A percentile compares a stretch with the other conserved stretches of the same genome.
Evolutionary conservation across 495 filamentous ascomycete species (phyloP).

Genomic region (Usnea hakonensis): DNA sequence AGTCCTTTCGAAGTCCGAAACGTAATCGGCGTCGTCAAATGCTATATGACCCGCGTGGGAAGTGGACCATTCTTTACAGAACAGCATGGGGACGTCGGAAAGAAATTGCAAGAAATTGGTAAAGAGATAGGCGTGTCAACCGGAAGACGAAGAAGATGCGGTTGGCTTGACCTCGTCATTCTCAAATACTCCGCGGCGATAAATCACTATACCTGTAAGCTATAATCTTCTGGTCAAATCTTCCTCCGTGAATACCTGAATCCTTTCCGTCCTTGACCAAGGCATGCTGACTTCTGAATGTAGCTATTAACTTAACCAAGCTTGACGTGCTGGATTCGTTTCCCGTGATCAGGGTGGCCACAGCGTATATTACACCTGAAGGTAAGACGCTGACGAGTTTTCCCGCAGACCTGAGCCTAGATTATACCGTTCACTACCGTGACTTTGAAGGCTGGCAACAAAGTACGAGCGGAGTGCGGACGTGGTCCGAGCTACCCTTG

Average conservation of each 20-base stretch:
- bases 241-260: too few relatives aligned
- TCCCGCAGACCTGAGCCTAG: constrained; percentile 58
- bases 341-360: constrained; percentile 67
- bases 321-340: constrained; percentile 82
- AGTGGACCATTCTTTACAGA: constrained; percentile 79
- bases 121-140: constrained; percentile 73
- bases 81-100: constrained; percentile 47
- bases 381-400: constrained; percentile 49
- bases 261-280: too few relatives aligned
- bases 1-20: constrained; percentile 41
- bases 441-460: constrained; percentile 72
- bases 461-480: constrained; percentile 54
- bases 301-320: constrained; percentile 37
- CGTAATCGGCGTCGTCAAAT: constrained; percentile 80
- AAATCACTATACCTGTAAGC: constrained; percentile 70
- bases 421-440: constrained; percentile 55
- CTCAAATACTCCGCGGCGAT: constrained; percentile 62
- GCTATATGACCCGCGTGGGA: constrained; percentile 57
- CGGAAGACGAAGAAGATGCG: constrained; percentile 73
- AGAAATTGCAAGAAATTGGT: constrained; percentile 55
- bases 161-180: constrained; percentile 82
- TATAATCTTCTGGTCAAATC: too few relatives aligned
- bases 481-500: constrained; percentile 58
- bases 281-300: too few relatives aligned
- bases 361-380: constrained; percentile 50